Percentiles rank a stretch among this genome's conserved stretches.
phyloP scores from a whole-genome alignment of 768 basidiomycete genomes.

The Boletus reticulatus region DNA sequence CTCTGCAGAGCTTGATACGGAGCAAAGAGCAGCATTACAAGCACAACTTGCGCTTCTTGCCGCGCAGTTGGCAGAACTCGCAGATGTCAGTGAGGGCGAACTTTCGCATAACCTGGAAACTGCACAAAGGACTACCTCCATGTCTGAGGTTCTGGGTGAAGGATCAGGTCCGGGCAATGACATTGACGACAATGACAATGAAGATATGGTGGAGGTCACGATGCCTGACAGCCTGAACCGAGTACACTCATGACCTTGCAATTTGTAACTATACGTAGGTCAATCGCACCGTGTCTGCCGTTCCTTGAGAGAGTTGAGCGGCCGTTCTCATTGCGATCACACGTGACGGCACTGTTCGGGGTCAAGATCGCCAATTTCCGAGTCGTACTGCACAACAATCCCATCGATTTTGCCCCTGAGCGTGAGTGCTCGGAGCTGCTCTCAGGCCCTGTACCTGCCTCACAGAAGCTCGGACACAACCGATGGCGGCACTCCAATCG shows the following conservation, averaged over 20 bases:
- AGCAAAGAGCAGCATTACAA: slow-evolving; percentile 65
- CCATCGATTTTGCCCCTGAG: no score
- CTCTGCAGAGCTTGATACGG: slow-evolving; percentile 33
- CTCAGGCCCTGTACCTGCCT: no score
- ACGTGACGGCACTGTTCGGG: not conserved
- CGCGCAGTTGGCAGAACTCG: slow-evolving; percentile 68
- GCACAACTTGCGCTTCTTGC: slow-evolving; percentile 72
- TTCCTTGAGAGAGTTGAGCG: not conserved
- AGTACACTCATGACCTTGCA: not conserved
- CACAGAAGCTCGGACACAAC: no score
- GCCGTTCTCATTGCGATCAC: not conserved
- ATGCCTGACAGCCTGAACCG: slow-evolving; percentile 20
- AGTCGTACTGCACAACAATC: no score
- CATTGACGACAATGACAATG: slow-evolving; percentile 15
- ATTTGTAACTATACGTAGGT: not conserved
- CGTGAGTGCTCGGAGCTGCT: no score
- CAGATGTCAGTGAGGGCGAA: slow-evolving; percentile 38
- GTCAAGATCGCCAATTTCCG: no score
- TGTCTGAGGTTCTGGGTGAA: slow-evolving; percentile 2
- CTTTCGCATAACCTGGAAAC: slow-evolving; percentile 27
- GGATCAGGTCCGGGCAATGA: slow-evolving; percentile 9
- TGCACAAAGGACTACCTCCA: not conserved
- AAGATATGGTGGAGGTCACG: slow-evolving; percentile 31
- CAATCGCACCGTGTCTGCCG: not conserved
- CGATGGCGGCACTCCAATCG: no score